A percentile compares a stretch with the other conserved stretches of the same genome.
Conservation (phyloP, 352 stramenopile genomes). For the Pythium guiyangense region DNA sequence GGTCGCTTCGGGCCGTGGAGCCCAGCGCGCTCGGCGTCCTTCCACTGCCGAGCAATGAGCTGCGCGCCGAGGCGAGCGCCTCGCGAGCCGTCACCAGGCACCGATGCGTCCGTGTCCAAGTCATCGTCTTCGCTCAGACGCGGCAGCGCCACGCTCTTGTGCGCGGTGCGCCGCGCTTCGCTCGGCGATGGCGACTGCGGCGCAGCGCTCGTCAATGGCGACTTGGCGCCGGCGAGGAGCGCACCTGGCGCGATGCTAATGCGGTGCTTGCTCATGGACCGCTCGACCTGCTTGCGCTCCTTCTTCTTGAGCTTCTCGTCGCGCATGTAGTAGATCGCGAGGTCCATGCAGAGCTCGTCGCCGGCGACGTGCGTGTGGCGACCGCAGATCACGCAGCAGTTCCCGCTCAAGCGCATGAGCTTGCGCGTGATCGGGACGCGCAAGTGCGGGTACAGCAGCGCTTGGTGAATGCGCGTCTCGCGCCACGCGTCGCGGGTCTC, state of each 20-base stretch:
- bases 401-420: constrained; percentile 80
- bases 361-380: constrained; percentile 63
- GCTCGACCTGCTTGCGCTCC: constrained; percentile 27
- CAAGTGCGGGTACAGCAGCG: constrained; percentile 58
- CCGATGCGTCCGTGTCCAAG: background rate
- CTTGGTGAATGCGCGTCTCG: constrained; percentile 70
- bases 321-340: constrained; percentile 60
- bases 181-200: too few species aligned
- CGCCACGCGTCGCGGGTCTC: constrained; percentile 62
- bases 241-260: constrained; percentile 30
- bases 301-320: constrained; percentile 58
- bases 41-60: constrained; percentile 50
- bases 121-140: constrained; percentile 12
- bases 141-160: constrained; percentile 3
- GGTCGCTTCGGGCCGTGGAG: constrained; percentile 21
- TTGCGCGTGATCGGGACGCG: constrained; percentile 76
- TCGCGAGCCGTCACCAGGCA: too few species aligned
- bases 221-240: background rate
- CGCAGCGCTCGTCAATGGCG: too few species aligned
- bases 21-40: constrained; percentile 38
- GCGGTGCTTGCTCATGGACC: constrained; percentile 42
- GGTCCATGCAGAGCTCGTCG: constrained; percentile 79
- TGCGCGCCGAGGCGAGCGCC: constrained; percentile 32
- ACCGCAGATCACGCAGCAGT: constrained; percentile 72
- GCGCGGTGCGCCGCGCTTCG: background rate